Evolutionary conservation across 805 yeast genomes (phyloP).

Genomic region (Pichia rugopelliculosa): DNA sequence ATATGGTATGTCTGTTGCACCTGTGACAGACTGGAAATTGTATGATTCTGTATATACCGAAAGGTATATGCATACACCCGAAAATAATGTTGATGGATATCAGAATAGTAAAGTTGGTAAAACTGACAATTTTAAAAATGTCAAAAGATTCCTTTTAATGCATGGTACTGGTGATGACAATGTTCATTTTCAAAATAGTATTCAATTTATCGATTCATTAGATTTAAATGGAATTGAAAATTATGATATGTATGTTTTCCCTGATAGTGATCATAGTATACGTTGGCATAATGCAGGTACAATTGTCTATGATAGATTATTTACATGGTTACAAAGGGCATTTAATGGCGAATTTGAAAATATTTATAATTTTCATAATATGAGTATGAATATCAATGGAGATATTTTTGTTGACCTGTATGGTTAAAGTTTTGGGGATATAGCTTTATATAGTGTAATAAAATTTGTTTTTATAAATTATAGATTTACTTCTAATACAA

Average conservation of each 20-base stretch:
- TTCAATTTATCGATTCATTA: constrained; percentile 68
- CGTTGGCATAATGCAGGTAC: constrained; percentile 63
- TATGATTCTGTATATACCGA: constrained; percentile 95
- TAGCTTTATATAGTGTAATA: neutral
- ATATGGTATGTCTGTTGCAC: constrained; percentile 94
- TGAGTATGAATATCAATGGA: neutral
- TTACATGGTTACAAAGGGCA: constrained; percentile 59
- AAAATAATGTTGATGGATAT: constrained; percentile 60
- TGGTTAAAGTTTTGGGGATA: constrained; percentile 10
- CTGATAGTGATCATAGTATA: constrained; percentile 74
- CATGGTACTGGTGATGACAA: constrained; percentile 98
- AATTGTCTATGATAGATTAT: constrained; percentile 62
- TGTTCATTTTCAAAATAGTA: constrained; percentile 88
- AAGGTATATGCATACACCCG: constrained; percentile 85
- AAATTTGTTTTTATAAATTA: neutral
- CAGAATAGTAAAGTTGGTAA: constrained; percentile 49
- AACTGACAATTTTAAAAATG: constrained; percentile 46
- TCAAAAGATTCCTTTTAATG: constrained; percentile 71
- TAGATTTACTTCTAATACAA: too few relatives aligned
- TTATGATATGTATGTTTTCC: constrained; percentile 71
- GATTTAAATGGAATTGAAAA: constrained; percentile 74
- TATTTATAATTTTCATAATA: neutral
- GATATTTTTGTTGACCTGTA: constrained; percentile 16
- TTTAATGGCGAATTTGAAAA: constrained; percentile 41
- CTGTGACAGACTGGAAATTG: constrained; percentile 89